Conservation (phyloP, 352 stramenopile species). For the Phytophthora pseudosyringae region DNA sequence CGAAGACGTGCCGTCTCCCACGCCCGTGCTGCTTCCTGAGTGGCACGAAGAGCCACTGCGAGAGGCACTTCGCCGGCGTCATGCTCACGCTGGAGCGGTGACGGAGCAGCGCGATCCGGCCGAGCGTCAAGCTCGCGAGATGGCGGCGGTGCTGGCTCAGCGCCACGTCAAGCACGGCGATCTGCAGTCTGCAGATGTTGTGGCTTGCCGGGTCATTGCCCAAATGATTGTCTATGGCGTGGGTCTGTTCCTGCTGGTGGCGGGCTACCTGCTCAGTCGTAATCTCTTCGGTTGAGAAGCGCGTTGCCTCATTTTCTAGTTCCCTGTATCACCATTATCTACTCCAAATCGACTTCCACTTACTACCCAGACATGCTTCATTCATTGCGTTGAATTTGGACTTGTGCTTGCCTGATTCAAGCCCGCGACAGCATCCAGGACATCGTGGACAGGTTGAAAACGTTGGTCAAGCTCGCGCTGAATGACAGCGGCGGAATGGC, state of each 20-base stretch:
- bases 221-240: conserved; percentile 54
- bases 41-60: conserved; percentile 62
- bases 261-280: conserved; percentile 36
- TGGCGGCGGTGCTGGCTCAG: conserved; percentile 55
- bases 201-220: conserved; percentile 55
- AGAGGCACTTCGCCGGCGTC: conserved; percentile 58
- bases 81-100: conserved; percentile 42
- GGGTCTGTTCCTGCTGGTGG: conserved; percentile 45
- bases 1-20: conserved; percentile 7
- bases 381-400: background rate
- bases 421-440: conserved; percentile 47
- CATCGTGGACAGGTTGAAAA: conserved; percentile 49
- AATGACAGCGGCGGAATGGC: conserved; percentile 56
- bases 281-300: conserved; percentile 30
- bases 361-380: no score
- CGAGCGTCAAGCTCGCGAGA: conserved; percentile 54
- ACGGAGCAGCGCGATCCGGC: conserved; percentile 44
- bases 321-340: conserved; percentile 6
- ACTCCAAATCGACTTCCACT: no score
- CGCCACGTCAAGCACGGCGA: conserved; percentile 49
- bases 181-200: conserved; percentile 44
- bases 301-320: conserved; percentile 5
- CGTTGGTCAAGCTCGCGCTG: conserved; percentile 59
- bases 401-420: conserved; percentile 25
- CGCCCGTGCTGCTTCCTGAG: conserved; percentile 56